Base-by-base conservation (phyloP, 805 yeast genomes). In the Cyberlindnera galapagoensis region DNA sequence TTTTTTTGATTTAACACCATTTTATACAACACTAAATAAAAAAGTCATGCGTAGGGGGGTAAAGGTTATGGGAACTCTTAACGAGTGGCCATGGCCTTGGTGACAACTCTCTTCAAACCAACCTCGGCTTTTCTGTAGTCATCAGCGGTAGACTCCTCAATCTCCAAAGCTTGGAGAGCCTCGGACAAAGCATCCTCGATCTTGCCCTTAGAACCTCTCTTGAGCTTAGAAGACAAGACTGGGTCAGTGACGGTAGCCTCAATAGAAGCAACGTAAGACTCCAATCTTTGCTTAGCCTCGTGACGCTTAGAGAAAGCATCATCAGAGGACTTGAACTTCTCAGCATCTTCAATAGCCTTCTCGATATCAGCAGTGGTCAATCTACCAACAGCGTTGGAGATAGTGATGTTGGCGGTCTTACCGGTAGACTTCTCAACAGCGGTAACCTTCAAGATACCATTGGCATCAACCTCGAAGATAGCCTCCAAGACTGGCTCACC, bases 401-500 rank as follows among this genome's bases (percentile, higher is more conserved):
- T 92, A 64, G 97, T 90, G 63, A 92, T 90, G 80, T 90, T 85
- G 63, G 95, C 92, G 52, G 96, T 74, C 69, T 90, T 87, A 71
- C 98, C 98, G 50, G 97, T 90, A 44, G 96, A 88, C 74, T 90
- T 90, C 76, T 90, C 98, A 60, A 82, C 80, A 47, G 98, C 98
- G 54, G 96, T 88, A 59, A 90, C 98, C 83, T 90, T 92, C 67
- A 90, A 79, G 76, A 90, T 92, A 78, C 98, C 98, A 71, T 90
- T 92, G 62, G 97, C 97, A 69, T 92, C 98, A 61, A 92, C 90
- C 70, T 90, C 95, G 69, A 90, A 92, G 65, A 90, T 92, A 56
- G 95, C 97, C 77, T 90, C 97, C 62, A 90, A 81, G 64, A 86
- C 96, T 66, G 98, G 97, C 69, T 87, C 96, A 71, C 97, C 97